Conservation (phyloP, 306 rosid genomes). For the Lathyrus aphaca region DNA sequence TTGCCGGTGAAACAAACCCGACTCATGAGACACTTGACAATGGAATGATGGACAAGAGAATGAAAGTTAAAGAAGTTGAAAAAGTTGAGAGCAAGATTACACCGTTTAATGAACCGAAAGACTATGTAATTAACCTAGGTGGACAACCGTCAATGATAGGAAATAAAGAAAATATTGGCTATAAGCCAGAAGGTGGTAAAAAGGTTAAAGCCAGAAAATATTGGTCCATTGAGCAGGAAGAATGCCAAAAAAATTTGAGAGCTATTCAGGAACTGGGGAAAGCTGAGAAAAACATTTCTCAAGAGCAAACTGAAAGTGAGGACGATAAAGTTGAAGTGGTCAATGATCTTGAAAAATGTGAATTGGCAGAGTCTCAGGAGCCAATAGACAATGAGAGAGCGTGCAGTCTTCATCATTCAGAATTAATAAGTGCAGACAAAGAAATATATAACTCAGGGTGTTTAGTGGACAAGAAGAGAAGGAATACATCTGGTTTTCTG, state of each 20-base stretch:
- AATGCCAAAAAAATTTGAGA: conserved; percentile 29
- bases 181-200: conserved; percentile 39
- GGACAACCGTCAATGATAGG: conserved; percentile 37
- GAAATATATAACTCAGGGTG: conserved; percentile 37
- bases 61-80: conserved; percentile 31
- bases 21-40: conserved; percentile 46
- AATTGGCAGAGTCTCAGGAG: conserved; percentile 43
- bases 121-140: conserved; percentile 40
- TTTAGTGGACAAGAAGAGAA: conserved; percentile 45
- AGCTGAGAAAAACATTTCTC: conserved; percentile 33
- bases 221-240: conserved; percentile 38
- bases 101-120: conserved; percentile 42
- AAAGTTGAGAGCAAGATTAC: conserved; percentile 45
- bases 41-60: conserved; percentile 39
- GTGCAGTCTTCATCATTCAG: conserved; percentile 37
- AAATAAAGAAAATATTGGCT: conserved; percentile 37
- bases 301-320: conserved; percentile 45
- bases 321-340: conserved; percentile 39
- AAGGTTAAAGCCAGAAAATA: conserved; percentile 17
- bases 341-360: conserved; percentile 43
- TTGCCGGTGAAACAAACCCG: conserved; percentile 41
- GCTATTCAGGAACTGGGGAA: conserved; percentile 38
- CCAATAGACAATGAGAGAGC: conserved; percentile 36
- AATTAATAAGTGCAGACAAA: conserved; percentile 36
- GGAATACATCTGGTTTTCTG: conserved; percentile 40